Base-by-base conservation (phyloP, 257 asterid genomes). In the Dorcoceras hygrometricum region DNA sequence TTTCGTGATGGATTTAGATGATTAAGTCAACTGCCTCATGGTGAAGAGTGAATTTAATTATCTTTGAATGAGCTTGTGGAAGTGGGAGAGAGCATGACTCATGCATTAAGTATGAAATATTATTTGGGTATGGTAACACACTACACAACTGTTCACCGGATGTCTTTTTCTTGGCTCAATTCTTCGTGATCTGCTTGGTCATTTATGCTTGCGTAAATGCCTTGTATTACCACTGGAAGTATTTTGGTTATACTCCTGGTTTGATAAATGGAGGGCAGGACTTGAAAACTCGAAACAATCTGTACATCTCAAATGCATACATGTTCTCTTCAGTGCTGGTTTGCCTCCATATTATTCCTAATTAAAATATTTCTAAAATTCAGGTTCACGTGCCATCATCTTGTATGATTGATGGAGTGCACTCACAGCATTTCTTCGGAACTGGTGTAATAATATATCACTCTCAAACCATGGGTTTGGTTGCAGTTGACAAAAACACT, bases 401-500 rank as follows among this genome's bases (percentile, higher is more conserved):
- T 73, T 94, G 99, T 81, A 90, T 94, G 99, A 84, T 90, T 72
- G 99, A 94, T 78, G 97, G 99, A 66, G 99, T 94, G 74, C 97
- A 94, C 83, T 87, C 97, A 7, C 99, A 94, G 80, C 90, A 88
- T 87, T 94, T 90, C 78, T 88, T 88, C 74, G 99, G 99, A 67
- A 90, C 99, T 43, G 99, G 97, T 77, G 93, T 86, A 34, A 83
- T 94, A 70, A 77, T 94, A 68, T 81, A 87, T 76, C 99, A 94
- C 77, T 94, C 99, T 28, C 82, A 84, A 76, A 87, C 81, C 50
- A 78, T 94, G 93, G 99, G 99, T 62, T 74, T 94, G 83, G 96
- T 87, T 63, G 99, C 86, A 66, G 96, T 94, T 79, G 99, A 94
- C 78, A 94, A 90, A 78, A 94, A 94, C 71, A 94, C 99, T 50